Percentiles rank a stretch among this genome's conserved stretches.
Conservation (phyloP, 1,284 basidiomycete species). For the Earliella scabrosa region DNA sequence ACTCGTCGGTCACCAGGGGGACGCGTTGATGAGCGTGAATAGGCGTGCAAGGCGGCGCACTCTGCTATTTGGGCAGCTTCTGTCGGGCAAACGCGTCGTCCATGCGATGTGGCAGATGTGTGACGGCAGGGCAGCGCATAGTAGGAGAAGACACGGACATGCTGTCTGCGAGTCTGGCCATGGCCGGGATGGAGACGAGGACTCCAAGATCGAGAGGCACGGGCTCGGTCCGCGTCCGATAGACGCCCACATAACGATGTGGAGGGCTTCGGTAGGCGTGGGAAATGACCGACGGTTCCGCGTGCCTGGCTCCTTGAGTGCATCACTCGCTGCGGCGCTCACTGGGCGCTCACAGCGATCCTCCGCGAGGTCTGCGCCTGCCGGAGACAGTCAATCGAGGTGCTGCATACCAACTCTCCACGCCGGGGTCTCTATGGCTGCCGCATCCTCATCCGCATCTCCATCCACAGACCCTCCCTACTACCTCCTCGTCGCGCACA, state of each 20-base stretch:
- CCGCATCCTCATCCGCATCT: neutral
- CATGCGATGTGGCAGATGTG: no score
- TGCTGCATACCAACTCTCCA: neutral
- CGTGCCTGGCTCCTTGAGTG: slow-evolving; percentile 3
- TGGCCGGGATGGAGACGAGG: no score
- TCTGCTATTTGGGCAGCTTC: slow-evolving; percentile 6
- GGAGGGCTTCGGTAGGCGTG: slow-evolving; percentile 1
- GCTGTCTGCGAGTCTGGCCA: no score
- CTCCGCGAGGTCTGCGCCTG: neutral
- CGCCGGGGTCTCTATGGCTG: slow-evolving; percentile 2
- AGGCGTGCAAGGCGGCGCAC: slow-evolving; percentile 3
- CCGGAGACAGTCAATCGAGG: neutral
- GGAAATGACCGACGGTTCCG: neutral
- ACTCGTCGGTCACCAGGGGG: slow-evolving; percentile 28
- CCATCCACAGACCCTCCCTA: slow-evolving; percentile 46
- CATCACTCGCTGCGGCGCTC: neutral
- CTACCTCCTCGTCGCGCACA: slow-evolving; percentile 66
- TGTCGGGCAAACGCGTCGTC: no score
- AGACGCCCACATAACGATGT: slow-evolving; percentile 3
- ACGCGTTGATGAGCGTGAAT: slow-evolving; percentile 17
- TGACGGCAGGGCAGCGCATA: no score
- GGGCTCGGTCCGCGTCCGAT: no score
- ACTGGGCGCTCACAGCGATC: neutral
- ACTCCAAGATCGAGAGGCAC: no score
- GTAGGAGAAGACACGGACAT: no score